Conservation (phyloP, 345 rosid genomes). For the Brassica incana region DNA sequence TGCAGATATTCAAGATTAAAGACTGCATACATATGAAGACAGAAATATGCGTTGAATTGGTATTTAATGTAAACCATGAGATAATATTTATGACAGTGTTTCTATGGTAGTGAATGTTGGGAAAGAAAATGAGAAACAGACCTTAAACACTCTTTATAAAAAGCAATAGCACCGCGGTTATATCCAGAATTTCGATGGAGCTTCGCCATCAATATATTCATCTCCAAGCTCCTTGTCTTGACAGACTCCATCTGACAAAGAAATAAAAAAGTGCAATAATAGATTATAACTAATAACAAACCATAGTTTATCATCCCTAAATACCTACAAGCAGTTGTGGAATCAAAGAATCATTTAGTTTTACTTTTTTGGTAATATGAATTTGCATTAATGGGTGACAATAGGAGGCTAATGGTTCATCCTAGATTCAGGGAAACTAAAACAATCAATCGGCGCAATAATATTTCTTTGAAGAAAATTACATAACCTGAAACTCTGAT, state of each 20-base stretch:
- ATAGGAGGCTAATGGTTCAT: no score
- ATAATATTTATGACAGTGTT: conserved; percentile 22
- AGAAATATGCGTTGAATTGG: not conserved
- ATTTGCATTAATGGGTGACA: no score
- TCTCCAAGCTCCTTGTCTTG: conserved; percentile 88
- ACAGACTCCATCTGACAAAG: conserved; percentile 82
- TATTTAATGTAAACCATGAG: no score
- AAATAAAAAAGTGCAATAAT: conserved; percentile 1
- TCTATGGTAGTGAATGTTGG: not conserved
- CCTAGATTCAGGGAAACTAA: no score
- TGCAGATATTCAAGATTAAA: conserved; percentile 34
- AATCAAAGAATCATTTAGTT: not conserved
- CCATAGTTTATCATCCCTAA: conserved; percentile 1
- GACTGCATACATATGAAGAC: not conserved
- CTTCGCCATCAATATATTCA: conserved; percentile 92
- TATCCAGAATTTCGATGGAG: conserved; percentile 85
- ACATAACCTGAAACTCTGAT: no score
- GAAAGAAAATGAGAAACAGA: conserved; percentile 25
- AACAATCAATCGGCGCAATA: no score
- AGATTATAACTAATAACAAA: conserved; percentile 8
- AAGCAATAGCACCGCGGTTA: conserved; percentile 80
- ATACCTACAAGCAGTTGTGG: not conserved
- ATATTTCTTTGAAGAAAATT: no score
- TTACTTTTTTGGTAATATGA: no score
- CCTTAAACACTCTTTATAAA: conserved; percentile 94